Base-by-base conservation (phyloP, 2,329 filamentous ascomycete genomes). In the Anthostomella pinea region DNA sequence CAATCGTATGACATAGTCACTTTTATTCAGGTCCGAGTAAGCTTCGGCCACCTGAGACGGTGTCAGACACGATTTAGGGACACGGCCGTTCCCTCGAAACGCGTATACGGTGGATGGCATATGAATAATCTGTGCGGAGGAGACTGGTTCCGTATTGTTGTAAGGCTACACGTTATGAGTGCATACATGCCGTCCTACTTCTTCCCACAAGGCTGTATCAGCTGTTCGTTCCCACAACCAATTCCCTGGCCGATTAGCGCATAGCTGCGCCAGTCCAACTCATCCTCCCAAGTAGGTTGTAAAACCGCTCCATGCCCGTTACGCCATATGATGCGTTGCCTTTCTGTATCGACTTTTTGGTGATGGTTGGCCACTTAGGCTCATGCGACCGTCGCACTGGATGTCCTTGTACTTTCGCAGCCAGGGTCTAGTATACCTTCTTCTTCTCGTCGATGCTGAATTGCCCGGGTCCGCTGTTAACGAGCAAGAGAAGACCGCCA, bases 401-500 rank as follows among this genome's bases (percentile, higher is more conserved):
- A 43, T 29, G 17, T 24, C 14, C 5, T 17, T 19, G 21, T 18
- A 30, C 38, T 16, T 37, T 32, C 23, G 30, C 41, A 27, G 6
- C 7, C 35, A 41, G 17, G 6, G 30, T 47, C 48, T 77, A 98
- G 73, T 98, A 98, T 53, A 98, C 93, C 79, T 98, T 98, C 83
- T 98, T 98, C 87, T 98, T 98, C 81, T 98, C 93, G 68, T 98
- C 93, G 66, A 97, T 91, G 65, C 87, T 95, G 75, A 97, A 86
- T 67, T 95, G 90, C 48, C 93, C 93, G 8, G 93, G 93, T 45
- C 93, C 93, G 79, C 93, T 96, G 80, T 98, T 98, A 70, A 97
- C 90, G 51, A 98, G 80, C 51, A 98, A 83, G 40, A 98, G 77
- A 39, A 98, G 86, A 65, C 93, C 93, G 49, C 93, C 93, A 51